A percentile compares a stretch with the other conserved stretches of the same genome.
Conservation (phyloP, 2,329 filamentous ascomycete species). For the Bipolaris zeicola region DNA sequence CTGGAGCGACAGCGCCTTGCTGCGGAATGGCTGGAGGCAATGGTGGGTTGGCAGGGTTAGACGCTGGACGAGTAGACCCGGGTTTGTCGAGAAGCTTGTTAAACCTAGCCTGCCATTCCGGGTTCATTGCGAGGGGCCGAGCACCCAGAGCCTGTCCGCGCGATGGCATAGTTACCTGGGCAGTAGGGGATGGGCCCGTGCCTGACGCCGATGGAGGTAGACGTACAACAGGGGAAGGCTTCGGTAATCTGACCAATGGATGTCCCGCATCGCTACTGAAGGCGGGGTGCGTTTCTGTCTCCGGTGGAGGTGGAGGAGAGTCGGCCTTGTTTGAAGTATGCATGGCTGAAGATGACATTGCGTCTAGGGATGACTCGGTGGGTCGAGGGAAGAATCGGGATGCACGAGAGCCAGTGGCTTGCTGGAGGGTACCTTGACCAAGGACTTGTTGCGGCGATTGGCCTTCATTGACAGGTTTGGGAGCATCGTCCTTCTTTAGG, state of each 20-base stretch:
- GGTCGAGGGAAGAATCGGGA: constrained; percentile 48
- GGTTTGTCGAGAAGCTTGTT: constrained; percentile 76
- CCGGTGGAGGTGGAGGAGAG: constrained; percentile 63
- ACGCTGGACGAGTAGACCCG: constrained; percentile 37
- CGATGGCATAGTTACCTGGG: constrained; percentile 50
- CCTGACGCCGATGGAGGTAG: constrained; percentile 66
- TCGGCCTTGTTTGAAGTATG: constrained; percentile 32
- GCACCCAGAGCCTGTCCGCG: constrained; percentile 41
- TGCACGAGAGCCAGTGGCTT: constrained; percentile 35
- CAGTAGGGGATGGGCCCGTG: constrained; percentile 43
- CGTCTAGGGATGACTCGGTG: constrained; percentile 33
- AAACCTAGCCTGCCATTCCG: constrained; percentile 81
- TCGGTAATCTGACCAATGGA: constrained; percentile 73
- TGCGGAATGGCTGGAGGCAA: constrained; percentile 46
- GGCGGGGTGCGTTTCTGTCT: constrained; percentile 73
- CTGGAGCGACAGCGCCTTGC: constrained; percentile 61
- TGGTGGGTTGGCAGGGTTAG: constrained; percentile 16
- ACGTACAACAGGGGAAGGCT: constrained; percentile 75
- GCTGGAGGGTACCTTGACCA: constrained; percentile 31
- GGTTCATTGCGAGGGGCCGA: constrained; percentile 47
- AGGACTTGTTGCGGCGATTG: constrained; percentile 29
- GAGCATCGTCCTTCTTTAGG: constrained; percentile 35
- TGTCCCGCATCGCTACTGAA: constrained; percentile 69
- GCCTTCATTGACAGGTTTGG: constrained; percentile 31
- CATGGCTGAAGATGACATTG: constrained; percentile 25